Percentiles rank a stretch among this genome's conserved stretches.
Conservation (phyloP, 2,329 filamentous ascomycete genomes). For the Akanthomyces uredinophilus region DNA sequence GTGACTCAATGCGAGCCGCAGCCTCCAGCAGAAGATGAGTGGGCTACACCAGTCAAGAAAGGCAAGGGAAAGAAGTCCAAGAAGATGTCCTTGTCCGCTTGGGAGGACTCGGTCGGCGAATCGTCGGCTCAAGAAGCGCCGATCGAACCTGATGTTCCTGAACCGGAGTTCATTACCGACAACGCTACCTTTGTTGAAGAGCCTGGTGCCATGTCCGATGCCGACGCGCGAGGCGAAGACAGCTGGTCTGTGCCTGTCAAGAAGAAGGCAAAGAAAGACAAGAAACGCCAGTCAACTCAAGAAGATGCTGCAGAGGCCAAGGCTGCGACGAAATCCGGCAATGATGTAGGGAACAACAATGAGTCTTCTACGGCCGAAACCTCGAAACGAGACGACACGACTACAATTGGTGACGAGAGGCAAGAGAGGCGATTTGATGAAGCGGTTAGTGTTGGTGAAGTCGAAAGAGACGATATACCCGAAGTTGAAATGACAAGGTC, state of each 20-base stretch:
- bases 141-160: background rate
- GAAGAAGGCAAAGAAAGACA: constrained; percentile 31
- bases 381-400: constrained; percentile 1
- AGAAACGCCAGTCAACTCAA: constrained; percentile 27
- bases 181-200: constrained; percentile 1
- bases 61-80: constrained; percentile 14
- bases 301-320: background rate
- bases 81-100: constrained; percentile 6
- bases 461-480: constrained; percentile 11
- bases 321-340: constrained; percentile 17
- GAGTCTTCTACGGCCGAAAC: constrained; percentile 19
- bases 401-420: constrained; percentile 11
- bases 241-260: constrained; percentile 4
- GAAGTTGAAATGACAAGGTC: constrained; percentile 14
- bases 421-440: constrained; percentile 14
- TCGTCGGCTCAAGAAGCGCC: background rate
- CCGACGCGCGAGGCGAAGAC: background rate
- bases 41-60: background rate
- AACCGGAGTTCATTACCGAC: background rate
- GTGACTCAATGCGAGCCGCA: background rate
- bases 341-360: constrained; percentile 23
- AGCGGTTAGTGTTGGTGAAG: constrained; percentile 16
- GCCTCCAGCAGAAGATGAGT: background rate
- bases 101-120: background rate
- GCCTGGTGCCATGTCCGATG: background rate